Base-by-base conservation (phyloP, 2,329 filamentous ascomycete genomes). In the Sporothrix curviconia region DNA sequence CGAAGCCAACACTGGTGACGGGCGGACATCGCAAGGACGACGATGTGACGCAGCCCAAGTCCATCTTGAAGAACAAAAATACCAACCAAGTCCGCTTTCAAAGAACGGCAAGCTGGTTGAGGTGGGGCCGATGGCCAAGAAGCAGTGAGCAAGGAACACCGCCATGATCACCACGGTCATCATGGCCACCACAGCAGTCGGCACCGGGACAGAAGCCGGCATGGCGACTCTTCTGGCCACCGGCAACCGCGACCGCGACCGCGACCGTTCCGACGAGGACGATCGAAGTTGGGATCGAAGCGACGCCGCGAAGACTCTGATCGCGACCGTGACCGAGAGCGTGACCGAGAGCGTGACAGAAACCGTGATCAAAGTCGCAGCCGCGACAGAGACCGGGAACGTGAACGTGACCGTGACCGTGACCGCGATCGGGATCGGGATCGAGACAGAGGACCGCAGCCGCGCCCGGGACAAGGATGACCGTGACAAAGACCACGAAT, bases 61-160 rank as follows among this genome's bases (percentile, higher is more conserved):
- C 80, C 5, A 84, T 84, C n/a, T 71, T 84, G 17, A 84, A 84
- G 71, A 84, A 84, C 65, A 78, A 75, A 63, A 81, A 82, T 59
- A 76, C 77, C 47, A 78, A 83, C 59, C 78, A 78, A 46, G 79
- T 84, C 5, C 75, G 76, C 4, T 82, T 82, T 59, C n/a, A n/a
- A 75, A 78, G 37, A 73, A 75, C 1, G 73, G 78, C 63, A 64
- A 67, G 9, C 74, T 75, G 15, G 67, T 74, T 56, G 72, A 81
- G 65, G 66, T 81, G 58, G 62, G 65, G 36, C 65, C 66, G 34
- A 19, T 14, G 2, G 12, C 7, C 15, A 17, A 30, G 47, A 12
- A 32, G 37, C 19, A 19, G 32, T 17, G 14, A 9, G n/a, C 17
- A 24, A 19, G 15, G 28, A 28, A 7, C 55, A 39, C 24, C 15